Percentiles rank a stretch among this genome's conserved stretches.
Evolutionary conservation across 2,329 filamentous ascomycete species (phyloP).

Genomic region (Escovopsis sp.): DNA sequence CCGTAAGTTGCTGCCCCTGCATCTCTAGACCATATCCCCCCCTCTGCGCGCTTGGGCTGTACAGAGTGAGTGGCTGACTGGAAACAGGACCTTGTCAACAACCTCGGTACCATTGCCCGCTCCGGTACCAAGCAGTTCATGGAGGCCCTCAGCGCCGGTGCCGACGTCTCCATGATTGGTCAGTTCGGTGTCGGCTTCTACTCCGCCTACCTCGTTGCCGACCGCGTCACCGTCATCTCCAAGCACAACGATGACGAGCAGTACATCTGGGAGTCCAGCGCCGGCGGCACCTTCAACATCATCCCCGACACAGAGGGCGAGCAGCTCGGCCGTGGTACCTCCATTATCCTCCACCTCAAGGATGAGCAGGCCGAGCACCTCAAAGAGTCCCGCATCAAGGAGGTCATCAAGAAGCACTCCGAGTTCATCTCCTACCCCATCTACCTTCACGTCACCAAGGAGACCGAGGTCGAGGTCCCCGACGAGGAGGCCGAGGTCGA

Average conservation of each 20-base stretch:
- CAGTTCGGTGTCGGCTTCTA: slow-evolving; percentile 99
- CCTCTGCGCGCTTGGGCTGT: too few relatives aligned
- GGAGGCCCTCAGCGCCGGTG: slow-evolving; percentile 95
- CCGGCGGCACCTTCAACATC: slow-evolving; percentile 95
- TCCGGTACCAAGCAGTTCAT: slow-evolving; percentile 99
- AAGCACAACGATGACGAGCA: slow-evolving; percentile 99
- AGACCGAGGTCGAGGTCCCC: slow-evolving; percentile 96
- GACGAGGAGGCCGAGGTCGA: slow-evolving; percentile 78
- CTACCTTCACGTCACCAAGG: slow-evolving; percentile 99
- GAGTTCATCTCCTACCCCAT: slow-evolving; percentile 99
- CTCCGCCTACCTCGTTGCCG: slow-evolving; percentile 97
- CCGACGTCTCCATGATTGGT: slow-evolving; percentile 99
- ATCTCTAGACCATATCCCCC: too few relatives aligned
- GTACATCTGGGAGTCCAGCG: slow-evolving; percentile 98
- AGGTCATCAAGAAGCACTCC: slow-evolving; percentile 99
- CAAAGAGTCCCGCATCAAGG: slow-evolving; percentile 98
- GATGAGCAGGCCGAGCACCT: slow-evolving; percentile 98
- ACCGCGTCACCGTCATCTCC: slow-evolving; percentile 86
- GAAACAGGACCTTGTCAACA: slow-evolving; percentile 98
- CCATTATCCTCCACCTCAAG: slow-evolving; percentile 98
- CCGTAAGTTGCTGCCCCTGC: slow-evolving; percentile 47
- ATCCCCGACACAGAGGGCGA: slow-evolving; percentile 78
- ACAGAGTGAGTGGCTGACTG: too few relatives aligned
- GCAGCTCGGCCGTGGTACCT: slow-evolving; percentile 83
- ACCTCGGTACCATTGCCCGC: slow-evolving; percentile 97